Percentiles rank a stretch among this genome's conserved stretches.
These are phyloP conservation scores for Fusarium fracticaudum DNA, from an alignment of 2,329 filamentous ascomycete genomes.

Conservation along the genomic window DNA sequence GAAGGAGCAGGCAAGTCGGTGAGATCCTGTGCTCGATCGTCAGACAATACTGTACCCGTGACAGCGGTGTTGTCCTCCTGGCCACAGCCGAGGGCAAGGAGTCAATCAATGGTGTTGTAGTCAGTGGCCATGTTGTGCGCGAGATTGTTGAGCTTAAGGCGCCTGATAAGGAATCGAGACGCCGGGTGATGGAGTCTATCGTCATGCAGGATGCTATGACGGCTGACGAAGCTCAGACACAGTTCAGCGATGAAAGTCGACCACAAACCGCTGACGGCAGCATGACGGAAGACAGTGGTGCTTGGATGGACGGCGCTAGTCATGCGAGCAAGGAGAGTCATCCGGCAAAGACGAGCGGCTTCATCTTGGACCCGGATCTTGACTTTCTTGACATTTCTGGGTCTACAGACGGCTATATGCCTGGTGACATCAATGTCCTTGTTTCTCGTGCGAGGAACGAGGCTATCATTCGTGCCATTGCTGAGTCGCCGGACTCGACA, in stretches of 20 bases:
- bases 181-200: constrained; percentile 84
- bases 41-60: constrained; percentile 81
- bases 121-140: constrained; percentile 90
- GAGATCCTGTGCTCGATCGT: constrained; percentile 87
- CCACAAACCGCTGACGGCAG: constrained; percentile 66
- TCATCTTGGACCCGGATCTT: constrained; percentile 77
- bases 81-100: constrained; percentile 95
- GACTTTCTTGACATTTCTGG: constrained; percentile 94
- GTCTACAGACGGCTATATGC: constrained; percentile 97
- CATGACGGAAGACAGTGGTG: constrained; percentile 63
- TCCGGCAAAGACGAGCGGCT: constrained; percentile 63
- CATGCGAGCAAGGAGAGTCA: constrained; percentile 57
- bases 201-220: constrained; percentile 64
- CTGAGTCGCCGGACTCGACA: constrained; percentile 58
- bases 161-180: constrained; percentile 88
- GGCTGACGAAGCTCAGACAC: constrained; percentile 50
- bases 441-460: constrained; percentile 90
- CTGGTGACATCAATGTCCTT: constrained; percentile 87
- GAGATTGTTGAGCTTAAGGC: constrained; percentile 92
- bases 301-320: constrained; percentile 81
- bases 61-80: constrained; percentile 84
- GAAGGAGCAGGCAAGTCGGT: constrained; percentile 89
- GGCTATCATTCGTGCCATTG: constrained; percentile 85
- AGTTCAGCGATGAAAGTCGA: constrained; percentile 59
- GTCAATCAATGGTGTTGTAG: constrained; percentile 86